Base-by-base conservation (phyloP, 2,329 filamentous ascomycete species). In the Arachnomyces sp. region DNA sequence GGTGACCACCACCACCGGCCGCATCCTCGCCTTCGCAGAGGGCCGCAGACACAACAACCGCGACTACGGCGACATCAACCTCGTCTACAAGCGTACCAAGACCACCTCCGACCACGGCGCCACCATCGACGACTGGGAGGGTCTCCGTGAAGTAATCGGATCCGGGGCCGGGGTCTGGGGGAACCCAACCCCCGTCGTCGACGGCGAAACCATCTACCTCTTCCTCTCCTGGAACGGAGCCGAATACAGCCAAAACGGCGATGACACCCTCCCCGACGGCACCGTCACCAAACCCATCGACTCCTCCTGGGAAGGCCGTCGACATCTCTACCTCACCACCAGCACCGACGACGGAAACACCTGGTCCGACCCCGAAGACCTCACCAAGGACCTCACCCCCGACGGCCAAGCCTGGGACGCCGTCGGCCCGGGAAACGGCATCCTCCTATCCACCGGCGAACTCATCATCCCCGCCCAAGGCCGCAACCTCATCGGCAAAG, bases 131-230 rank as follows among this genome's bases (percentile, higher is more conserved):
- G 53, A 57, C 45, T 57, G 53, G 54, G 53, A 54, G 34, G 25
- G 31, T 7, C 43, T 57, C 3, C 45, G 42, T 12, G 54, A 57
- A 29, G 51, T 56, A 4, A 40, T 53, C 8, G 50, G 49, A 8
- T 40, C 38, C 18, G 51, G 49, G 2, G 38, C 44, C 13, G 52
- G 53, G 5, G 54, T 52, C 8, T 57, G 55, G 55, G 52, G 52
- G n/a, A 59, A 59, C 36, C 54, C 55, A 3, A 55, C 55, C 6
- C 42, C 55, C 2, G 55, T 57, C 15, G 50, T 56, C 5, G 55
- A 57, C 39, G 53, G 53, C 31, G 43, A 44, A 33, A 59, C 53
- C 28, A 52, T 59, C 44, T 59, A 59, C 40, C 50, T 59, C 9
- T 59, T 56, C 38, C 36, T 56, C 38, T 55, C 46, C 36, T 56